Percentiles rank a stretch among this genome's conserved stretches.
Evolutionary conservation across 1,284 basidiomycete genomes (phyloP).

Genomic region (Rhodotorula glutinis): DNA sequence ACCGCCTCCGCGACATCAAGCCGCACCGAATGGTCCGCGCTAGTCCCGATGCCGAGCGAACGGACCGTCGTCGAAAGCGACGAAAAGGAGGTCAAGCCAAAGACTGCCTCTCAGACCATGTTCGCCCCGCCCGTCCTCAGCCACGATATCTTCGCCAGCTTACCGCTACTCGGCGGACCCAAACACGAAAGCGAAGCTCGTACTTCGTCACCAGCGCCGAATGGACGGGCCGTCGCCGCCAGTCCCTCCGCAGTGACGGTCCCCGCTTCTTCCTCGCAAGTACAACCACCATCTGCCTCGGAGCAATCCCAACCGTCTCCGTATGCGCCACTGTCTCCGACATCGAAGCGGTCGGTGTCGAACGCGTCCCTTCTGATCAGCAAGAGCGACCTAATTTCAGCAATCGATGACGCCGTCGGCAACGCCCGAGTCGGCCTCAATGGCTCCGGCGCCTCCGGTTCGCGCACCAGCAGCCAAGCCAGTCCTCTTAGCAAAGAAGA

Average conservation of each 20-base stretch:
- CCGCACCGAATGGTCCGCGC: no score
- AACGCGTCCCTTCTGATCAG: background rate
- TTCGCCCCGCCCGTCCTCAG: conserved; percentile 33
- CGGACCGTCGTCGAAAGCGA: background rate
- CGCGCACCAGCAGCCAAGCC: conserved; percentile 43
- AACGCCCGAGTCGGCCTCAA: conserved; percentile 45
- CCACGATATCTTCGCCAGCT: conserved; percentile 30
- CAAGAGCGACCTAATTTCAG: background rate
- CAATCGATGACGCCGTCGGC: conserved; percentile 43
- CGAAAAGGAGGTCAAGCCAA: background rate
- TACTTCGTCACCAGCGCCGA: no score
- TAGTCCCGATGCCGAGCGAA: no score
- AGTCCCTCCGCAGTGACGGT: no score
- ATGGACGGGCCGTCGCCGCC: background rate
- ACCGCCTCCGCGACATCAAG: no score
- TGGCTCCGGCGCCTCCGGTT: conserved; percentile 43
- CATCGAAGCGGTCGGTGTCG: conserved; percentile 47
- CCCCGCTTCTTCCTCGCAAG: background rate
- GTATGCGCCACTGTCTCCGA: background rate
- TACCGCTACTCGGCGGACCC: conserved; percentile 16
- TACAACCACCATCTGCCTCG: background rate
- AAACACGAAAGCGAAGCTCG: background rate
- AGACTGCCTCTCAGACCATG: background rate
- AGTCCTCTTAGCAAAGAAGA: conserved; percentile 56
- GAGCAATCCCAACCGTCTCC: background rate